phyloP scores from a whole-genome alignment of 192 early-diverging fungal species.

The Gorgonomyces haynaldii region DNA sequence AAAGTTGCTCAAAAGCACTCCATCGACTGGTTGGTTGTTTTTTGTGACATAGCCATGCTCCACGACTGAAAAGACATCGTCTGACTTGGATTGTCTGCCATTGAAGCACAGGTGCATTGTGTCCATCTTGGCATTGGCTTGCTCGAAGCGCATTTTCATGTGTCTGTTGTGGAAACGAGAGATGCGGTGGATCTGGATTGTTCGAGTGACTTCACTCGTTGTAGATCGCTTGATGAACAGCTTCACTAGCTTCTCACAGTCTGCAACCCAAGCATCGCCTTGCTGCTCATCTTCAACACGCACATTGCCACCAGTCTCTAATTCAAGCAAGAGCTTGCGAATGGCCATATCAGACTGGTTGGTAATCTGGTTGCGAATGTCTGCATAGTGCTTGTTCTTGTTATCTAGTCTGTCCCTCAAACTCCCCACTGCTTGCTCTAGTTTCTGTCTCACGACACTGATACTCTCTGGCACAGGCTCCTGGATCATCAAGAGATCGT shows the following conservation, averaged over 20 bases:
- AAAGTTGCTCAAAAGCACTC: constrained; percentile 12
- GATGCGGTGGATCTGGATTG: constrained; percentile 42
- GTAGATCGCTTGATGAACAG: constrained; percentile 22
- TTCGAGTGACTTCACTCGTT: constrained; percentile 7
- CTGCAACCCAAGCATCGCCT: constrained; percentile 32
- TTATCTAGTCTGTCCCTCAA: neutral
- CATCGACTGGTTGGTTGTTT: neutral
- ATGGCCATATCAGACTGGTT: constrained; percentile 6
- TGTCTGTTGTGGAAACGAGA: constrained; percentile 38
- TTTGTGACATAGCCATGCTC: constrained; percentile 40
- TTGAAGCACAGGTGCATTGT: constrained; percentile 28
- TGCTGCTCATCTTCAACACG: constrained; percentile 45
- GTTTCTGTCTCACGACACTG: neutral
- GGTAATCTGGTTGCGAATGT: constrained; percentile 4
- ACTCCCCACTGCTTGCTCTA: neutral
- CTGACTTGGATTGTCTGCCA: constrained; percentile 4
- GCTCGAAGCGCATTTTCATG: constrained; percentile 33
- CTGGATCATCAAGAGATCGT: constrained; percentile 3
- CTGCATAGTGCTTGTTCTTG: neutral
- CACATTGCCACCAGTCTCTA: constrained; percentile 52
- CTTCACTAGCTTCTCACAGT: constrained; percentile 35
- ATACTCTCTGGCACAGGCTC: neutral
- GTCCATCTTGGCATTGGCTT: constrained; percentile 8
- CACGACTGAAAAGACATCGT: constrained; percentile 30
- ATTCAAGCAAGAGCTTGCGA: constrained; percentile 41